phyloP scores from a whole-genome alignment of 331 rosid genomes.

The Erythrophleum ivorense region DNA sequence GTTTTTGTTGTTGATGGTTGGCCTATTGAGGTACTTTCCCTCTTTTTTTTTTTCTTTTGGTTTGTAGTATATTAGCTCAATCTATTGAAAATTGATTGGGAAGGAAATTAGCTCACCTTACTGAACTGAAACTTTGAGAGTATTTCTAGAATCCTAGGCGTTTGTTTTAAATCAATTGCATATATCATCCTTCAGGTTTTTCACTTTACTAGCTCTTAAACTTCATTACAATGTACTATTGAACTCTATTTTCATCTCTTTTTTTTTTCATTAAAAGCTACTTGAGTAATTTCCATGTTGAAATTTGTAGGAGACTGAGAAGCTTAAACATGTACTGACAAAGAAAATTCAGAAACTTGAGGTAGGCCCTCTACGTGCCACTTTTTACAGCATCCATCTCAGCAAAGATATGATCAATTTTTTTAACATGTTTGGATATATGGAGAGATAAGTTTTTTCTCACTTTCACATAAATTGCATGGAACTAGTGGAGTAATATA shows the following conservation, averaged over 20 bases:
- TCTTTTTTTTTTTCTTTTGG: not conserved
- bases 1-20: constrained; percentile 87
- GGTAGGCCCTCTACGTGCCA: constrained; percentile 50
- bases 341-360: constrained; percentile 61
- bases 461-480: not conserved
- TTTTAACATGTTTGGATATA: not conserved
- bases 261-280: constrained; percentile 28
- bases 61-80: constrained; percentile 2
- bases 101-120: constrained; percentile 13
- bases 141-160: not conserved
- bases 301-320: constrained; percentile 65
- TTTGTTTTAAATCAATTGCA: constrained; percentile 1
- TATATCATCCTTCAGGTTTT: constrained; percentile 9
- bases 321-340: constrained; percentile 58
- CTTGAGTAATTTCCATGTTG: constrained; percentile 41
- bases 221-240: constrained; percentile 20
- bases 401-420: not conserved
- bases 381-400: constrained; percentile 1
- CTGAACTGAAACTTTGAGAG: not conserved
- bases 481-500: not conserved
- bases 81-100: constrained; percentile 15
- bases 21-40: constrained; percentile 64
- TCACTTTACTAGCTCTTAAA: constrained; percentile 22
- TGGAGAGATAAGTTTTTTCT: not conserved
- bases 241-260: constrained; percentile 8